Percentiles rank a stretch among this genome's conserved stretches.
Conservation (phyloP, 2,329 filamentous ascomycete species). For the Mollisia scopiformis region DNA sequence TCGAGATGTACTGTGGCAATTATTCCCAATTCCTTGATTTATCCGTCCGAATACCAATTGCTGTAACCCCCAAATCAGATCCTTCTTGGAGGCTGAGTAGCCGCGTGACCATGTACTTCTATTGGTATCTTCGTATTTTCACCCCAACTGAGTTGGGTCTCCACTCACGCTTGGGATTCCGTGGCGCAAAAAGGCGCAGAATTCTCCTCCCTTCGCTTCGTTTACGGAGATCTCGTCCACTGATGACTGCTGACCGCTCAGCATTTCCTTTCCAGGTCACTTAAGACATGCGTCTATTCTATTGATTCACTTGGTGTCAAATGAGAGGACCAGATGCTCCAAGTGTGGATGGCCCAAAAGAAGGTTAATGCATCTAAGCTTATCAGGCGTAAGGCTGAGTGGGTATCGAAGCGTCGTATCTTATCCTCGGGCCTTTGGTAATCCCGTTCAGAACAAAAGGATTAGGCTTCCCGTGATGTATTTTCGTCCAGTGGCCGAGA, state of each 20-base stretch:
- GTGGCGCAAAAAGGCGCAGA: background rate
- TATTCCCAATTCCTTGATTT: too few relatives aligned
- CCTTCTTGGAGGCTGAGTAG: background rate
- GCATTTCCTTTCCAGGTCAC: background rate
- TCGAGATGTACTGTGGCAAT: too few relatives aligned
- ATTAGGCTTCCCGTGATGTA: background rate
- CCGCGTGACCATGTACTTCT: background rate
- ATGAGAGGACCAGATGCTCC: background rate
- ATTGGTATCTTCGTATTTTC: background rate
- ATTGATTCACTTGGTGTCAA: background rate
- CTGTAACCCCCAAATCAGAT: background rate
- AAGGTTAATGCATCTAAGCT: background rate
- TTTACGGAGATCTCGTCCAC: background rate
- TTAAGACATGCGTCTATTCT: background rate
- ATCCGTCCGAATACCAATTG: background rate
- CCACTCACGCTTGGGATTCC: background rate
- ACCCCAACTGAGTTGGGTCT: too few relatives aligned
- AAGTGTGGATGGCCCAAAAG: background rate
- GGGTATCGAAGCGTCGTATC: background rate
- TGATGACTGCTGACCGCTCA: background rate
- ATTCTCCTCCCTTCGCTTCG: background rate
- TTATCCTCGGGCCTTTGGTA: background rate
- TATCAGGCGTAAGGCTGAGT: background rate
- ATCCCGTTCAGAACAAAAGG: background rate
- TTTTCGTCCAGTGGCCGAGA: background rate